phyloP scores from a whole-genome alignment of 1,139 yeast species.

The Schwanniomyces etchellsii region DNA sequence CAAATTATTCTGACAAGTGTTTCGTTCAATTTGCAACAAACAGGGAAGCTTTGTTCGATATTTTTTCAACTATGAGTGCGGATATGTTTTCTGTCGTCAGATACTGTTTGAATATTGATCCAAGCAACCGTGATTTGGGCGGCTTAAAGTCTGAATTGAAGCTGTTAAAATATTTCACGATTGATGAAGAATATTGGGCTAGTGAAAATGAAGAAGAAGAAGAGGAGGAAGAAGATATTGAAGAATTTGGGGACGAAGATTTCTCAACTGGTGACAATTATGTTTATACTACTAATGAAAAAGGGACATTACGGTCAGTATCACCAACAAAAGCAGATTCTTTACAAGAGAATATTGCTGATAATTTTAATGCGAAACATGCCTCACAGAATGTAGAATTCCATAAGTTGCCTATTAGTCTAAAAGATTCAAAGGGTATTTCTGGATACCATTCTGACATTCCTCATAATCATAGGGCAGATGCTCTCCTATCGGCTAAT shows the following conservation, averaged over 20 bases:
- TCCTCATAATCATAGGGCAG: conserved; percentile 43
- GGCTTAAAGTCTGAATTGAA: conserved; percentile 56
- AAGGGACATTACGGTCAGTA: conserved; percentile 1
- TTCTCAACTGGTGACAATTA: background rate
- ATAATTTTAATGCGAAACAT: background rate
- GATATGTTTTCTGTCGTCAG: conserved; percentile 83
- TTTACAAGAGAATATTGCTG: conserved; percentile 3
- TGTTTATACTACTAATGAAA: conserved; percentile 1
- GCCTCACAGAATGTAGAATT: background rate
- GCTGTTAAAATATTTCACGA: conserved; percentile 64
- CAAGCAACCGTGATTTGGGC: conserved; percentile 68
- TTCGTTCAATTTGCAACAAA: conserved; percentile 83
- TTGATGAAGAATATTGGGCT: conserved; percentile 69
- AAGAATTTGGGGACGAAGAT: conserved; percentile 4
- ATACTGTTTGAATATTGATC: conserved; percentile 77
- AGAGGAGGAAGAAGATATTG: conserved; percentile 7
- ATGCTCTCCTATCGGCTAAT: conserved; percentile 36
- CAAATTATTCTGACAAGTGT: conserved; percentile 78
- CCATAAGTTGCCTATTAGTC: background rate
- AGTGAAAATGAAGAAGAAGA: conserved; percentile 42
- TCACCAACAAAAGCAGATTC: conserved; percentile 2
- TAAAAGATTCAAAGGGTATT: background rate
- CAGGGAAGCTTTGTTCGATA: conserved; percentile 87
- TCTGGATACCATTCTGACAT: conserved; percentile 7
- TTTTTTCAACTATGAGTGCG: conserved; percentile 82